Percentiles rank a stretch among this genome's conserved stretches.
phyloP scores from a whole-genome alignment of 2,329 filamentous ascomycete species.

The Botrytis tulipae region DNA sequence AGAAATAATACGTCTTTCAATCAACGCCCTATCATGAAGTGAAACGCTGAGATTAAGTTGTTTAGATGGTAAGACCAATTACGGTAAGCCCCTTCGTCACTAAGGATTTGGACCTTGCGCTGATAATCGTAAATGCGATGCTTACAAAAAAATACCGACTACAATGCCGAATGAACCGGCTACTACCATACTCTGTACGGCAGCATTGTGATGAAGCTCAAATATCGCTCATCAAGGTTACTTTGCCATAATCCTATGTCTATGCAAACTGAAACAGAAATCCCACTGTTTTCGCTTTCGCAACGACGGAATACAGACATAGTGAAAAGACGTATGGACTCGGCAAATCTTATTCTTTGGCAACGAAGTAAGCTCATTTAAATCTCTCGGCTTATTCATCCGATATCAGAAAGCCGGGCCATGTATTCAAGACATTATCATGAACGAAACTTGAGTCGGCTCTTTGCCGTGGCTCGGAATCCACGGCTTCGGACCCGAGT shows the following conservation, averaged over 20 bases:
- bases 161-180: not conserved
- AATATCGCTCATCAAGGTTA: not conserved
- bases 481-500: slow-evolving; percentile 8
- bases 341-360: not conserved
- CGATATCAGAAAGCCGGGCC: not conserved
- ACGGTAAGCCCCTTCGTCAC: not conserved
- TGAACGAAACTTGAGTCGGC: not conserved
- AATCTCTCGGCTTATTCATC: not conserved
- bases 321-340: not conserved
- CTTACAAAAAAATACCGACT: not conserved
- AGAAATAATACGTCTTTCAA: not conserved
- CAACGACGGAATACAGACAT: not conserved
- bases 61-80: not conserved
- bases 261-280: not conserved
- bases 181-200: not conserved
- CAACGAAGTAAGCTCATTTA: not conserved
- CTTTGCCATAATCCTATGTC: too few relatives aligned
- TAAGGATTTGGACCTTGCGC: not conserved
- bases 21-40: not conserved
- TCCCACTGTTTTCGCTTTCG: not conserved
- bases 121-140: not conserved
- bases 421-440: not conserved
- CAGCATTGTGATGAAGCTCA: not conserved
- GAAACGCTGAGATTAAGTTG: not conserved
- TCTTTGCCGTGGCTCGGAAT: not conserved